These are phyloP conservation scores for Boletellus ananas DNA, from an alignment of 768 basidiomycete genomes.

Conservation along the genomic window DNA sequence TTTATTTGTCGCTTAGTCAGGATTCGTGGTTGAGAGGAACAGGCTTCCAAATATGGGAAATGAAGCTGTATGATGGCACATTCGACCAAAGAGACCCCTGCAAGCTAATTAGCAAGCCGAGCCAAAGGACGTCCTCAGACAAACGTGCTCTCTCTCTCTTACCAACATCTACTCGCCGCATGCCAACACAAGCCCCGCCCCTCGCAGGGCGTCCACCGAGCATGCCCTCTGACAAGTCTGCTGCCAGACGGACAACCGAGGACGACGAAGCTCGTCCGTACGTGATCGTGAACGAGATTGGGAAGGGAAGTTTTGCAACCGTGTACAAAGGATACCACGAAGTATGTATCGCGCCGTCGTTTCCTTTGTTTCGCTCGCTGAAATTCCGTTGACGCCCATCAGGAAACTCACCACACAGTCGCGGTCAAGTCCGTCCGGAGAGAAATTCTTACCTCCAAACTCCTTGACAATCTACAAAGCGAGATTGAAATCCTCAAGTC, in stretches of 20 bases:
- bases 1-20: constrained; percentile 14
- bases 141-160: constrained; percentile 10
- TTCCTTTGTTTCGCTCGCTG: neutral
- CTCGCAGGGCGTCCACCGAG: constrained; percentile 16
- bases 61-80: constrained; percentile 18
- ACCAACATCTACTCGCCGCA: constrained; percentile 10
- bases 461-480: constrained; percentile 96
- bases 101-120: constrained; percentile 26
- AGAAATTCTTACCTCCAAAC: constrained; percentile 82
- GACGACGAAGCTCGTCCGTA: constrained; percentile 76
- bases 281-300: constrained; percentile 70
- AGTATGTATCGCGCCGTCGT: constrained; percentile 42
- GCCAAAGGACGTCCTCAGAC: constrained; percentile 1
- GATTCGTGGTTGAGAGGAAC: constrained; percentile 18
- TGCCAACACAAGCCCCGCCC: constrained; percentile 20
- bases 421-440: constrained; percentile 95
- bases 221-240: constrained; percentile 29
- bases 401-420: constrained; percentile 77
- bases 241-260: constrained; percentile 36
- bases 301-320: constrained; percentile 93
- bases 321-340: constrained; percentile 93
- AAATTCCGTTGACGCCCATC: constrained; percentile 7
- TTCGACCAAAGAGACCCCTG: constrained; percentile 18
- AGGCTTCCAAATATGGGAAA: constrained; percentile 25
- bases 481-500: constrained; percentile 97